Evolutionary conservation across 257 asterid species (phyloP).

Genomic region (Solanum ahanhuiri): DNA sequence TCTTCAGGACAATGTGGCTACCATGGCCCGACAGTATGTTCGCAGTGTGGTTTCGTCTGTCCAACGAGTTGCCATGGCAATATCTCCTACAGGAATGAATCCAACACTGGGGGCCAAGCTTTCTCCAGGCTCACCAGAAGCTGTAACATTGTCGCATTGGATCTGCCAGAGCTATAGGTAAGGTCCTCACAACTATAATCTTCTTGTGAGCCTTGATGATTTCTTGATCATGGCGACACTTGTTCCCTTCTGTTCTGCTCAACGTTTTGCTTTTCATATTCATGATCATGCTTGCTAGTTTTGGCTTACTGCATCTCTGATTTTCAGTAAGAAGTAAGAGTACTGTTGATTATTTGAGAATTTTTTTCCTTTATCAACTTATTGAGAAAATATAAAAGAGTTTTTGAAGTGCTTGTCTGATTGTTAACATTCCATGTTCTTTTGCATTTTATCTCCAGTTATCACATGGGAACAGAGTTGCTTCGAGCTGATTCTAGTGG

Average conservation of each 20-base stretch:
- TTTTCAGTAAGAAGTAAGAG: neutral
- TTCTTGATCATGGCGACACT: neutral
- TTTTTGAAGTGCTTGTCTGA: neutral
- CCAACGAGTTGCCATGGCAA: slow-evolving; percentile 90
- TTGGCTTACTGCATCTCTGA: neutral
- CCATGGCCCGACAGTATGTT: slow-evolving; percentile 91
- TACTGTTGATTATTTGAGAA: neutral
- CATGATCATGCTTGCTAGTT: neutral
- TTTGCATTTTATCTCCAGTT: slow-evolving; percentile 29
- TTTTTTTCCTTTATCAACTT: neutral
- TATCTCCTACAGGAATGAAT: slow-evolving; percentile 63
- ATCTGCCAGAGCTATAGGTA: slow-evolving; percentile 92
- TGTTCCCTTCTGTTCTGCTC: neutral
- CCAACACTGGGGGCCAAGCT: slow-evolving; percentile 47
- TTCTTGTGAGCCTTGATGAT: neutral
- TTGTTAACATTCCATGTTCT: neutral
- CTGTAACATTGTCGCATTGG: slow-evolving; percentile 86
- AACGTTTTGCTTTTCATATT: neutral
- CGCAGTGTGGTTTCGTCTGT: slow-evolving; percentile 90
- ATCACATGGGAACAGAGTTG: slow-evolving; percentile 66
- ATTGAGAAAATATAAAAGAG: neutral
- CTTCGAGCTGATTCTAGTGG: slow-evolving; percentile 36
- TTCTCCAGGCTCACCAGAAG: slow-evolving; percentile 83
- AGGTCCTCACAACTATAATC: neutral
- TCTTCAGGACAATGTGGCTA: slow-evolving; percentile 70